These are phyloP conservation scores for Geotrichum australiense DNA, from an alignment of 1,139 yeast species.

Conservation along the genomic window DNA sequence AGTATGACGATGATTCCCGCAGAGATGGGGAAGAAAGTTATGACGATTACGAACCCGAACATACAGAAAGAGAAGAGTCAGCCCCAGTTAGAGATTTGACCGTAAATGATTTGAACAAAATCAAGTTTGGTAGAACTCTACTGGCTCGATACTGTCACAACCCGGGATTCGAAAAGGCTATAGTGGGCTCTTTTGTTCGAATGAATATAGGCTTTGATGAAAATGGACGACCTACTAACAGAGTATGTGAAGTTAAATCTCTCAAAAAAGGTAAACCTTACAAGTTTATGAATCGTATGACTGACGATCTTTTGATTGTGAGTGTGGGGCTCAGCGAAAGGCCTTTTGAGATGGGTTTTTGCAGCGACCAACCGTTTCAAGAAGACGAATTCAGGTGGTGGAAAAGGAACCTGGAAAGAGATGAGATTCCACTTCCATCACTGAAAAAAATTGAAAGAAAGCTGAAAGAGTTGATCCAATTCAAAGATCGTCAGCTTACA, in stretches of 20 bases:
- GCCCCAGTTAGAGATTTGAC: conserved; percentile 37
- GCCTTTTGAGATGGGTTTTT: conserved; percentile 65
- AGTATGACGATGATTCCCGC: conserved; percentile 26
- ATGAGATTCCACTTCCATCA: conserved; percentile 56
- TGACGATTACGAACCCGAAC: conserved; percentile 29
- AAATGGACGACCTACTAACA: conserved; percentile 59
- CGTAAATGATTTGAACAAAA: conserved; percentile 56
- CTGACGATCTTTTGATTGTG: conserved; percentile 40
- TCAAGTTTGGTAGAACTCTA: conserved; percentile 70
- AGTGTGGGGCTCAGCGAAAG: conserved; percentile 65
- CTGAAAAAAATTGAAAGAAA: conserved; percentile 62
- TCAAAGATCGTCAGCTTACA: conserved; percentile 61
- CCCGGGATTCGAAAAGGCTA: conserved; percentile 65
- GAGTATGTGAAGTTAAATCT: conserved; percentile 75
- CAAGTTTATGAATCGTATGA: conserved; percentile 39
- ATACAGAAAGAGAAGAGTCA: conserved; percentile 48
- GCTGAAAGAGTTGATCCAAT: conserved; percentile 49
- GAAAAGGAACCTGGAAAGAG: conserved; percentile 51
- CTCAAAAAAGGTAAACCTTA: conserved; percentile 56
- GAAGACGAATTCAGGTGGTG: conserved; percentile 71
- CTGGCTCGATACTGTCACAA: conserved; percentile 72
- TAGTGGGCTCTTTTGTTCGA: conserved; percentile 71
- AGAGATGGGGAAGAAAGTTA: conserved; percentile 24
- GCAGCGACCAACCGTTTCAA: conserved; percentile 69
- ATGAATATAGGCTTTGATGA: conserved; percentile 70